Conservation (phyloP, 805 yeast species). For the Kodamaea restingae region DNA sequence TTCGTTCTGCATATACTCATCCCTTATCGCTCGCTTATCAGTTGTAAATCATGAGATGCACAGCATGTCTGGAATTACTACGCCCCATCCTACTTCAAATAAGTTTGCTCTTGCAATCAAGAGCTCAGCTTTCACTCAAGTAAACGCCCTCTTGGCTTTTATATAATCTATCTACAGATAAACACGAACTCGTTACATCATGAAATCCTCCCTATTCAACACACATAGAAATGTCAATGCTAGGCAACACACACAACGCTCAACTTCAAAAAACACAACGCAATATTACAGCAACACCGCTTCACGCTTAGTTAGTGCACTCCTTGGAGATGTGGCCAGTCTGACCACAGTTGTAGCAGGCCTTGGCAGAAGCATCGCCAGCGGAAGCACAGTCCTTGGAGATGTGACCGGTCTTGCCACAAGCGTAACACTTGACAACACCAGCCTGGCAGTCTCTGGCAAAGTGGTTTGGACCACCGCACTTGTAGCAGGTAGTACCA, state of each 20-base stretch:
- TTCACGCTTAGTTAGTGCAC: slow-evolving; percentile 34
- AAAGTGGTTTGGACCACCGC: slow-evolving; percentile 91
- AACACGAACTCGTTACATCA: slow-evolving; percentile 10
- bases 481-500: slow-evolving; percentile 73
- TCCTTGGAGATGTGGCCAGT: slow-evolving; percentile 87
- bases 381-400: slow-evolving; percentile 73
- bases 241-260: slow-evolving; percentile 7
- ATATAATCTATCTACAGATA: slow-evolving; percentile 9
- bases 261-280: slow-evolving; percentile 8
- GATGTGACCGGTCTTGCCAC: slow-evolving; percentile 88
- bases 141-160: not conserved
- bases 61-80: no score
- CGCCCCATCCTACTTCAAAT: no score
- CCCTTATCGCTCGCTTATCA: no score
- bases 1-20: no score
- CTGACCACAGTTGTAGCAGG: slow-evolving; percentile 72
- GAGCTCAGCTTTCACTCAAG: no score
- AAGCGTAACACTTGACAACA: slow-evolving; percentile 78
- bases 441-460: slow-evolving; percentile 85
- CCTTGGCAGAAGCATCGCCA: slow-evolving; percentile 45
- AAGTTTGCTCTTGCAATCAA: no score
- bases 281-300: slow-evolving; percentile 4
- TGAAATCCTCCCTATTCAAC: slow-evolving; percentile 12
- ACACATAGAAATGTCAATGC: slow-evolving; percentile 7
- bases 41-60: no score